Percentiles rank a stretch among this genome's conserved stretches.
Conservation (phyloP, 176 grass and related monocot genomes). For the Cocos nucifera region DNA sequence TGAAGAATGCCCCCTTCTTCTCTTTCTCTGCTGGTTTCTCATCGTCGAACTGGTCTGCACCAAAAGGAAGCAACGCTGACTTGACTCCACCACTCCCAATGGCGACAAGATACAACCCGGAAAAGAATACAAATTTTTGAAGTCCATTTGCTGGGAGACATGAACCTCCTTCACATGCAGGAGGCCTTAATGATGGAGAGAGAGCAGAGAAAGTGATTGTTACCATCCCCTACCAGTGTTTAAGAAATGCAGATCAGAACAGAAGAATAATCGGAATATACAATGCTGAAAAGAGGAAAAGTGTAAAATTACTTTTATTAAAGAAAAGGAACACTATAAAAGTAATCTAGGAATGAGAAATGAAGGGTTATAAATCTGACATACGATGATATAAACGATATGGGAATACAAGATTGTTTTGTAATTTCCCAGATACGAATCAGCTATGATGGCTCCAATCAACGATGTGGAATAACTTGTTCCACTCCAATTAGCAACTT, state of each 20-base stretch:
- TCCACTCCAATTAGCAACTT: constrained; percentile 70
- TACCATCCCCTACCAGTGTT: constrained; percentile 57
- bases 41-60: constrained; percentile 81
- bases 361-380: constrained; percentile 6
- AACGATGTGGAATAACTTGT: constrained; percentile 68
- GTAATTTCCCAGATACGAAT: constrained; percentile 87
- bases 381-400: constrained; percentile 69
- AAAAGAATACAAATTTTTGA: constrained; percentile 67
- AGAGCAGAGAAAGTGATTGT: constrained; percentile 55
- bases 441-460: constrained; percentile 73
- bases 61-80: constrained; percentile 72
- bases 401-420: constrained; percentile 56
- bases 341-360: too few species aligned
- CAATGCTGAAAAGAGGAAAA: too few species aligned
- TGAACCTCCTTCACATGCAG: constrained; percentile 44
- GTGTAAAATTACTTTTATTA: neutral
- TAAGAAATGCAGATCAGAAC: neutral
- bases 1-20: constrained; percentile 77
- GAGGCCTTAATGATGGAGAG: constrained; percentile 53
- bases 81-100: constrained; percentile 71
- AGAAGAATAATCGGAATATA: too few species aligned
- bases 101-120: constrained; percentile 58
- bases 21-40: constrained; percentile 47
- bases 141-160: constrained; percentile 61
- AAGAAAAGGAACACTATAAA: neutral